Conservation (phyloP, 106 monocot species). For the Platanthera zijinensis region DNA sequence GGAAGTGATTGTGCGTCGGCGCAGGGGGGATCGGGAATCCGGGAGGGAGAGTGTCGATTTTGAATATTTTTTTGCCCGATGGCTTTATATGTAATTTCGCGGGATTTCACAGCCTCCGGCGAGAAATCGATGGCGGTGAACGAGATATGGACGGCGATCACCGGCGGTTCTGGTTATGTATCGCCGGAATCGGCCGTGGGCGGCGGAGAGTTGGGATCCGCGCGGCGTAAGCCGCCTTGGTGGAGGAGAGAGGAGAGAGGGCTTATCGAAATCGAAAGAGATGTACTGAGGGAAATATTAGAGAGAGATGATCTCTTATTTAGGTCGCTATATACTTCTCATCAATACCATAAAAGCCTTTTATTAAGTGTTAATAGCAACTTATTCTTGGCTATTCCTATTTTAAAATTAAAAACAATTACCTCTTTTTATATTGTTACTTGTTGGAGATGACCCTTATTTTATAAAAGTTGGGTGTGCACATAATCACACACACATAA, state of each 20-base stretch:
- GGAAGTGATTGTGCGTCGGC: slow-evolving; percentile 14
- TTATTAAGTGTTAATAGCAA: no score
- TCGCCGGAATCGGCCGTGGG: slow-evolving; percentile 14
- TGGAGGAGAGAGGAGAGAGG: slow-evolving; percentile 2
- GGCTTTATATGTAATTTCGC: slow-evolving; percentile 3
- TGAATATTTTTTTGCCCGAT: slow-evolving; percentile 7
- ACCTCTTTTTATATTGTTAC: no score
- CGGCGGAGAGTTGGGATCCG: slow-evolving; percentile 14
- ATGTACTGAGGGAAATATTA: slow-evolving; percentile 3
- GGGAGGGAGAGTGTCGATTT: slow-evolving; percentile 10
- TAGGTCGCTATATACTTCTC: slow-evolving; percentile 3
- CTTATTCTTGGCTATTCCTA: no score
- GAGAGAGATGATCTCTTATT: slow-evolving; percentile 1
- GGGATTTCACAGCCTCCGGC: slow-evolving; percentile 1
- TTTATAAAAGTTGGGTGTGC: no score
- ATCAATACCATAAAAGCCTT: no score
- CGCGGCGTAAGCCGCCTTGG: slow-evolving; percentile 12
- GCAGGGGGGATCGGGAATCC: slow-evolving; percentile 6
- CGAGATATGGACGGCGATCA: not conserved
- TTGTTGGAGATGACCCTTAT: no score
- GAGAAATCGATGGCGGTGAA: not conserved
- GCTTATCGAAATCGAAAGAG: slow-evolving; percentile 4
- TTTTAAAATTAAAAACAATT: no score
- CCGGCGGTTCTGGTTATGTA: not conserved
- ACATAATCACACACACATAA: no score